These are phyloP conservation scores for Paragyromitra xinjiangensis DNA, from an alignment of 495 filamentous ascomycete genomes.

Conservation along the genomic window DNA sequence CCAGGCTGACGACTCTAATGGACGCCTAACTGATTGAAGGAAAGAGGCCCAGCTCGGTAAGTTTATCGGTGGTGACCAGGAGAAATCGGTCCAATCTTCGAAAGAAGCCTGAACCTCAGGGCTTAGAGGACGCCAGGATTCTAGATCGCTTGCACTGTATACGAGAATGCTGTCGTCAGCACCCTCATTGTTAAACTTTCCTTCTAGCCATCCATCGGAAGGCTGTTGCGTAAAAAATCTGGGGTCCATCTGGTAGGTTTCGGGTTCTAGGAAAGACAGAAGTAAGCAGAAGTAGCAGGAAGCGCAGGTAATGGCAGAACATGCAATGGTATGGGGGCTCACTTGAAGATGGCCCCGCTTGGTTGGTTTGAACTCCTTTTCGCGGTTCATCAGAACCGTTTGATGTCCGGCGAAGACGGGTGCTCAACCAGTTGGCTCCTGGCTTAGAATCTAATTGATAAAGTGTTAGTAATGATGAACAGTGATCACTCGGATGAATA, in stretches of 20 bases:
- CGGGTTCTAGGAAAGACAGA: background rate
- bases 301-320: background rate
- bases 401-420: too few relatives aligned
- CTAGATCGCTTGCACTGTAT: conserved; percentile 22
- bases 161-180: background rate
- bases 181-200: background rate
- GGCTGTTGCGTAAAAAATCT: background rate
- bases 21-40: background rate
- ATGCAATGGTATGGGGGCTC: background rate
- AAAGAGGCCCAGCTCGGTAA: background rate
- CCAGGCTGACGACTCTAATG: background rate
- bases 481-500: background rate
- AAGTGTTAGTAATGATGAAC: background rate
- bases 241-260: background rate
- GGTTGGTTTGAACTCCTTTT: background rate
- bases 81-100: conserved; percentile 18
- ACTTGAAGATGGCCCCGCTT: background rate
- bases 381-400: background rate
- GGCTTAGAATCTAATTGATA: background rate
- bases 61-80: background rate
- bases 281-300: background rate
- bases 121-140: conserved; percentile 7
- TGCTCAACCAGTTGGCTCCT: background rate
- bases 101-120: background rate
- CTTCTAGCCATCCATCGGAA: background rate